Base-by-base conservation (phyloP, 306 rosid species). In the Castanopsis chinensis region DNA sequence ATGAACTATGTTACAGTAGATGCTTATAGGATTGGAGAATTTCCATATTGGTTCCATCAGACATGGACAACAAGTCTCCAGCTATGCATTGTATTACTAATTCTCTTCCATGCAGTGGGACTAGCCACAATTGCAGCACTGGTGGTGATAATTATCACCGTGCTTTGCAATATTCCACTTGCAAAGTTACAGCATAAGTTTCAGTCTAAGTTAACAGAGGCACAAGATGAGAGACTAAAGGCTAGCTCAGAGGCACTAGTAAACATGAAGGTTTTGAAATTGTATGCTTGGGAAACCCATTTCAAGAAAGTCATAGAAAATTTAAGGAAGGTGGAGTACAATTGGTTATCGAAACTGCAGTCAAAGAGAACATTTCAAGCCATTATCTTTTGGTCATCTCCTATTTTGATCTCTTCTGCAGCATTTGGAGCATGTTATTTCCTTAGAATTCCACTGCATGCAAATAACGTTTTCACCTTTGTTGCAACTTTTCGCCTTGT, bases 1-100 rank as follows among this genome's bases (percentile, higher is more conserved):
- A 91, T 89, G 95, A 90, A 90, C 78, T 93, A 91, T 76, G 89
- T 87, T n/a, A 90, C 90, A 0, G 93, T 91, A 3, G 98, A 93
- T 83, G 92, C 93, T 0, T 91, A 86, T 67, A 87, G 98, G 70
- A 86, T 93, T 63, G 98, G 98, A 76, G 98, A 93, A 64, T 85
- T 93, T 30, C 92, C 97, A 14, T 93, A 43, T 67, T 93, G 92
- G 93, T 90, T 91, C 87, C 98, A 93, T 78, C 91, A 87, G 54
- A 80, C 81, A 23, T 93, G 97, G 97, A 86, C 95, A 7, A 91
- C 97, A 6, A 75, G 80, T 27, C 52, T 93, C 45, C 98, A 90
- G 76, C 82, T 91, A 8, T 86, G 87, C 23, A 78, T 91, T 59
- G 84, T 91, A 2, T 79, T 90, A 27, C 74, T 78, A 3, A 82